Conservation (phyloP, 2,329 filamentous ascomycete species). For the Myotisia sp. region DNA sequence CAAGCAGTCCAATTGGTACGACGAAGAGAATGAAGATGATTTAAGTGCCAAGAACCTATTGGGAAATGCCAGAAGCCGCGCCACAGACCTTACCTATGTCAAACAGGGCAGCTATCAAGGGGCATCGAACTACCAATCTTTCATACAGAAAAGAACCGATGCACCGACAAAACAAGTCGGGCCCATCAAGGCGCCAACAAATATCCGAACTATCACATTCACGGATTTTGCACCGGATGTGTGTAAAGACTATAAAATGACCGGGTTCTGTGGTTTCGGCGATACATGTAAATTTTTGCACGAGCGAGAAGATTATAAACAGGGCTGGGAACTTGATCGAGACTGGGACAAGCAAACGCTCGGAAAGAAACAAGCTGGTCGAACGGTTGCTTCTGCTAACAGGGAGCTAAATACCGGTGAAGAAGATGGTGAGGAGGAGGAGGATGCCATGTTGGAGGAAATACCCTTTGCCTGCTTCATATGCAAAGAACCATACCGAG, state of each 20-base stretch:
- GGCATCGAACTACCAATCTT: conserved; percentile 54
- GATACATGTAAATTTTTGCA: conserved; percentile 64
- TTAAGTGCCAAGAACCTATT: conserved; percentile 35
- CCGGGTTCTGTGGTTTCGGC: conserved; percentile 52
- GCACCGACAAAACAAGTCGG: conserved; percentile 58
- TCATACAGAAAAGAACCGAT: conserved; percentile 70
- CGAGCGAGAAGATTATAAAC: conserved; percentile 52
- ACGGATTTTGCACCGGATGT: conserved; percentile 87
- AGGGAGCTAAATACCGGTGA: conserved; percentile 29
- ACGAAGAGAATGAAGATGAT: conserved; percentile 47
- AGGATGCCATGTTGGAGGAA: conserved; percentile 60
- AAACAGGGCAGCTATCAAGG: conserved; percentile 64
- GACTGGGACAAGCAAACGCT: conserved; percentile 79
- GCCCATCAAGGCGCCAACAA: conserved; percentile 70
- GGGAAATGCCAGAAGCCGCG: conserved; percentile 18
- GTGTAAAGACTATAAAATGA: conserved; percentile 88
- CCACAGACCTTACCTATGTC: conserved; percentile 13
- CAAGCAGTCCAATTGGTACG: conserved; percentile 78
- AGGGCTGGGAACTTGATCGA: conserved; percentile 87
- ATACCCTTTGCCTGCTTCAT: conserved; percentile 87
- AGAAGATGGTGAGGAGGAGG: conserved; percentile 41
- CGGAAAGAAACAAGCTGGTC: conserved; percentile 33
- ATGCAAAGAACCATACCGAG: conserved; percentile 63
- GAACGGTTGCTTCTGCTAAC: conserved; percentile 36
- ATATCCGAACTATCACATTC: conserved; percentile 78